Evolutionary conservation across 2,329 filamentous ascomycete species (phyloP), one percentile per base, ranked within the genome.

Genomic region (Drechslera avenae): DNA sequence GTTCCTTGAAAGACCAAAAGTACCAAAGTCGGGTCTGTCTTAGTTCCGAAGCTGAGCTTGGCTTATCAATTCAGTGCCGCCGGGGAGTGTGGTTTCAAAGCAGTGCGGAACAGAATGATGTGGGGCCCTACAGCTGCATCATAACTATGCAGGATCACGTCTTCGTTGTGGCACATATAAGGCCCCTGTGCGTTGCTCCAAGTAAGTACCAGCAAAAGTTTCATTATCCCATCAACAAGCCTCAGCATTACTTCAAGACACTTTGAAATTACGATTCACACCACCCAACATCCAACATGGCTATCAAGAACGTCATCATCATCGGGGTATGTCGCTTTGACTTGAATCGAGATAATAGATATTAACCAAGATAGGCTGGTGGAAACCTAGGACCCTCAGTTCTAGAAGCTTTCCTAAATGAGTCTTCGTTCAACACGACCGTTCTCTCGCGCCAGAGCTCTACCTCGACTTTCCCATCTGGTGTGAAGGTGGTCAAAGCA

Each of bases 371-470:
- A 3, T 26, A 73, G 64, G 72, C 73, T 30, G 60, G 63, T 18
- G 76, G 78, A 39, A 78, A 77, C 42, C 68, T 79, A 14, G 78
- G 78, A 1, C 73, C 73, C 6, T 59, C 71, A 8, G 65, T 80
- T 35, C 63, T 80, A 19, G 48, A 71, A 9, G 68, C 71, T 4
- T 75, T 81, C 39, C 60, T 76, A 5, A 60, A 73, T 2, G 52
- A 68, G 4, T 70, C 69, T n/a, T 66, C 71, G 9, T 83, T 86
- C 72, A 75, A 78, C 47, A 73, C 86, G 46, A 83, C 81, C 7
- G 75, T 83, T 32, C 76, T 87, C 39, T 81, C 79, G 18, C 83
- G 85, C 62, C 68, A 73, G 32, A 55, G 54, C 16, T 82, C 80
- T 4, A 71, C 53, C 10, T 75, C 75, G 14, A 73, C 69, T 14